These are phyloP conservation scores for Silene conica DNA, from an alignment of 148 eudicot genomes.

Conservation along the genomic window DNA sequence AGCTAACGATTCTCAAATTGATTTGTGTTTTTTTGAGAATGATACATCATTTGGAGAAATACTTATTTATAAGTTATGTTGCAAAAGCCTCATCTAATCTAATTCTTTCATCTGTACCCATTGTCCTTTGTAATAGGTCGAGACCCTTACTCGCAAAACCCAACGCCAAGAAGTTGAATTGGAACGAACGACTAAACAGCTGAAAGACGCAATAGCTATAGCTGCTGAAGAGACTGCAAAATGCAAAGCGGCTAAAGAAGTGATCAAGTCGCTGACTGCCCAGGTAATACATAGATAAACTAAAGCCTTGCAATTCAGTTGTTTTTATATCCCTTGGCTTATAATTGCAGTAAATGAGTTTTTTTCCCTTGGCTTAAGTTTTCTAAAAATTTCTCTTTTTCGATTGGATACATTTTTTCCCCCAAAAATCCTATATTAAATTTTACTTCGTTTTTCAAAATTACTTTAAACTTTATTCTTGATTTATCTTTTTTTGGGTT, in stretches of 20 bases:
- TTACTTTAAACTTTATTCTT: too few species aligned
- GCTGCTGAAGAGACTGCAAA: constrained; percentile 90
- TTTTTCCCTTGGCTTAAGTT: too few species aligned
- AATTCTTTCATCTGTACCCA: neutral
- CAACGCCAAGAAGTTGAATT: constrained; percentile 76
- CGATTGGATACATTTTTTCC: too few species aligned
- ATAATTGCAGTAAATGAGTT: neutral
- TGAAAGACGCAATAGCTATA: constrained; percentile 75
- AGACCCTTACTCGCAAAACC: constrained; percentile 62
- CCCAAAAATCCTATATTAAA: too few species aligned
- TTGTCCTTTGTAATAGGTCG: constrained; percentile 43
- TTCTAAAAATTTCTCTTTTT: too few species aligned
- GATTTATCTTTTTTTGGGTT: too few species aligned
- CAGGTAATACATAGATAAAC: constrained; percentile 45
- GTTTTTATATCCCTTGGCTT: too few species aligned
- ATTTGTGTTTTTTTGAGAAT: neutral
- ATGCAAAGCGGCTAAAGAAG: constrained; percentile 98
- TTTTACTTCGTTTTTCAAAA: too few species aligned
- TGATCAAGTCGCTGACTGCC: constrained; percentile 87
- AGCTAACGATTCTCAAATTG: neutral
- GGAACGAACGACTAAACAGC: constrained; percentile 67
- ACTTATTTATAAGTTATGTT: neutral
- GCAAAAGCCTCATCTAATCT: neutral
- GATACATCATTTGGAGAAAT: neutral
- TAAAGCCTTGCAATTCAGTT: too few species aligned